Conservation (phyloP, 305 asterid genomes). For the Solanum hybrid region DNA sequence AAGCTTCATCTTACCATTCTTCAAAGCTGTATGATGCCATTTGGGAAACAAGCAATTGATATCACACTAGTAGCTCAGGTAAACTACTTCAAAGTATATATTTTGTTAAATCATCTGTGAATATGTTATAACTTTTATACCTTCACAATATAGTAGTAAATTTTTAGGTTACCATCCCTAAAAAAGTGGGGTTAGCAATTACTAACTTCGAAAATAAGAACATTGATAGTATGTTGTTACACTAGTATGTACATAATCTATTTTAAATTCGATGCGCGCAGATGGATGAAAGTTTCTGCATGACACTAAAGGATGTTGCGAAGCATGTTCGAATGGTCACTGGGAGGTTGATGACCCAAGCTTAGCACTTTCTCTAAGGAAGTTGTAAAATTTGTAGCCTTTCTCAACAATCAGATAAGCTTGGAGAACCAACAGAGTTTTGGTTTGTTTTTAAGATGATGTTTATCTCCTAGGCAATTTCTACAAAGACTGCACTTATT, state of each 20-base stretch:
- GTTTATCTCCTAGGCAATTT: not conserved
- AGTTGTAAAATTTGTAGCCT: not conserved
- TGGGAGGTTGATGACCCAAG: not conserved
- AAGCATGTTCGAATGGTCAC: not conserved
- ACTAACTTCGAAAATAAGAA: not conserved
- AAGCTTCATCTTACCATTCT: slow-evolving; percentile 25
- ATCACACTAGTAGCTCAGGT: slow-evolving; percentile 41
- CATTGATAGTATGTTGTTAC: not conserved
- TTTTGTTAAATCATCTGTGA: not conserved
- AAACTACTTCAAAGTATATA: not conserved
- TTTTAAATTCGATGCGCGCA: not conserved
- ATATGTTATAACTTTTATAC: no score
- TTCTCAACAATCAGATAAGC: not conserved
- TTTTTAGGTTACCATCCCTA: not conserved
- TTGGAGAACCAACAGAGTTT: not conserved
- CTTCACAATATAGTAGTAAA: not conserved
- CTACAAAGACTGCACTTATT: not conserved
- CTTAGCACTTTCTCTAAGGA: not conserved
- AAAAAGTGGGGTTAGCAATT: not conserved
- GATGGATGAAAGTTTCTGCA: slow-evolving; percentile 6
- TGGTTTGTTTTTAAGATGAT: not conserved
- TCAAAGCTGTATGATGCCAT: slow-evolving; percentile 23
- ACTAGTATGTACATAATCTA: not conserved
- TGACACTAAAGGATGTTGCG: not conserved
- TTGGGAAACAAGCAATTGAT: slow-evolving; percentile 28